These are phyloP conservation scores for Starmera quercuum DNA, from an alignment of 805 yeast species.

Conservation along the genomic window DNA sequence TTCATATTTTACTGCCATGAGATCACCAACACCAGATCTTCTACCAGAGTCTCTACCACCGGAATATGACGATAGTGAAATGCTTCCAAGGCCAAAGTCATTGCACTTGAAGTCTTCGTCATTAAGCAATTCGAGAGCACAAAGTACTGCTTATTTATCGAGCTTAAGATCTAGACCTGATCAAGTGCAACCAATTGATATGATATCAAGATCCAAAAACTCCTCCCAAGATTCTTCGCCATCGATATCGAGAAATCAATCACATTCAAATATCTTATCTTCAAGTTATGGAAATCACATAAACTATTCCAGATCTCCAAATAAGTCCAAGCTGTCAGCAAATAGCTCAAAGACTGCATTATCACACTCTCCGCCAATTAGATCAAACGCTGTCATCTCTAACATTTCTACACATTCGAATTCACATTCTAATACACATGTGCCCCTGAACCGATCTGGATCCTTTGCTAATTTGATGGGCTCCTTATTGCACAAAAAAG, in stretches of 20 bases:
- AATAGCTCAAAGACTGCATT: conserved; percentile 4
- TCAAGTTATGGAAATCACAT: background rate
- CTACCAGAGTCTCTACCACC: conserved; percentile 59
- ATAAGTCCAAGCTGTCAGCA: conserved; percentile 2
- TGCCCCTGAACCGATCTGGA: too few species aligned
- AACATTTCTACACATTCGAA: background rate
- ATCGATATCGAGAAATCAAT: conserved; percentile 12
- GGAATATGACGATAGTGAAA: conserved; percentile 9
- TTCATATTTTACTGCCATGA: conserved; percentile 73
- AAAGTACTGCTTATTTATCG: conserved; percentile 16
- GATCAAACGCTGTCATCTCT: background rate
- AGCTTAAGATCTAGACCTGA: conserved; percentile 17
- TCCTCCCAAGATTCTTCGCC: conserved; percentile 14
- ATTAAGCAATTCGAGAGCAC: conserved; percentile 18
- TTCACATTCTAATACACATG: conserved; percentile 9
- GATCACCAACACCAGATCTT: conserved; percentile 40
- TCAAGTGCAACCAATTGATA: conserved; percentile 2
- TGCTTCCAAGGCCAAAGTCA: conserved; percentile 15
- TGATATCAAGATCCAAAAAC: conserved; percentile 3
- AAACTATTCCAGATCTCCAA: conserved; percentile 6
- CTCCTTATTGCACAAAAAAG: conserved; percentile 15
- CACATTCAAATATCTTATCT: conserved; percentile 8
- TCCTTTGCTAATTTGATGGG: conserved; percentile 22
- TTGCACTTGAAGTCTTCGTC: conserved; percentile 20
- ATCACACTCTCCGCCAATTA: conserved; percentile 5